A percentile compares a stretch with the other conserved stretches of the same genome.
Evolutionary conservation across 345 rosid genomes (phyloP).

Genomic region (Salix udensis): DNA sequence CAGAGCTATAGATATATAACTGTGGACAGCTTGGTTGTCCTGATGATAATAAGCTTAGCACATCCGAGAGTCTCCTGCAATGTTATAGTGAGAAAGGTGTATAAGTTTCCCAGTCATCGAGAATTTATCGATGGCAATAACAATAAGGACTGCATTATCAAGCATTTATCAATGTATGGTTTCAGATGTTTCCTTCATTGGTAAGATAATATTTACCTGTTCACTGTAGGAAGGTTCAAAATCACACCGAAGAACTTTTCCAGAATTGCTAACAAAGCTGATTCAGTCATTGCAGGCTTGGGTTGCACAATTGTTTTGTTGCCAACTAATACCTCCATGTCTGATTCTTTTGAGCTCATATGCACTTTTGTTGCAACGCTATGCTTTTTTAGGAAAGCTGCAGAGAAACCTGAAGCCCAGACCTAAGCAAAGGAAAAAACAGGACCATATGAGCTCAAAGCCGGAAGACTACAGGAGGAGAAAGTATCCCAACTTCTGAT

Average conservation of each 20-base stretch:
- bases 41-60: constrained; percentile 56
- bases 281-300: constrained; percentile 71
- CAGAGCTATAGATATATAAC: constrained; percentile 89
- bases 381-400: constrained; percentile 84
- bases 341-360: constrained; percentile 26
- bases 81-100: background rate
- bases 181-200: background rate
- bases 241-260: constrained; percentile 74
- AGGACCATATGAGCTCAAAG: background rate
- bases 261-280: constrained; percentile 72
- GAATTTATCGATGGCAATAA: background rate
- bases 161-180: background rate
- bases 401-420: constrained; percentile 97
- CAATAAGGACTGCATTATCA: background rate
- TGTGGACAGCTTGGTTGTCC: constrained; percentile 91
- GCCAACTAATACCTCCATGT: constrained; percentile 19
- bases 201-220: constrained; percentile 45
- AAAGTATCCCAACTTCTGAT: background rate
- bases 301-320: constrained; percentile 36
- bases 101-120: background rate
- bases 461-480: background rate
- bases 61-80: constrained; percentile 78
- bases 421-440: constrained; percentile 49
- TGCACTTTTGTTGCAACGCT: constrained; percentile 78
- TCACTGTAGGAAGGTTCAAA: constrained; percentile 75